A percentile compares a stretch with the other conserved stretches of the same genome.
Conservation (phyloP, 108 stramenopile species). For the Cyclotella atomus region DNA sequence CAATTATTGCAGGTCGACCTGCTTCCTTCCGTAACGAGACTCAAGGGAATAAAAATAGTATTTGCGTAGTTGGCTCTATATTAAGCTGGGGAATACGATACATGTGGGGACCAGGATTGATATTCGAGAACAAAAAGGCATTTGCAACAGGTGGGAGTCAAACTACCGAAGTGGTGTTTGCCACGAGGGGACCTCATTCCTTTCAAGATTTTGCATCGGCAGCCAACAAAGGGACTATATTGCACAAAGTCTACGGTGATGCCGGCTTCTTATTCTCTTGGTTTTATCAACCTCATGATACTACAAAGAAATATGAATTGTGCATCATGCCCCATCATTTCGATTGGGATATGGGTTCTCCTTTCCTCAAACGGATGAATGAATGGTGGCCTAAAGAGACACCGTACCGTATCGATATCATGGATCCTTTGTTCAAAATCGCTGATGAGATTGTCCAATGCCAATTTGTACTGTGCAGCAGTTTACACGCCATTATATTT, state of each 20-base stretch:
- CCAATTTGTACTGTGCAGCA: neutral
- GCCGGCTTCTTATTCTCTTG: neutral
- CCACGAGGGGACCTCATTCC: neutral
- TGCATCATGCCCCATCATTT: constrained; percentile 8
- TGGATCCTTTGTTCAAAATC: constrained; percentile 10
- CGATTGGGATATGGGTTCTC: neutral
- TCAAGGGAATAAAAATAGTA: neutral
- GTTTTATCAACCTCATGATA: constrained; percentile 11
- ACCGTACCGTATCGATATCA: constrained; percentile 1
- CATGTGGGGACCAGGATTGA: constrained; percentile 7
- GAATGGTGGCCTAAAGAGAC: neutral
- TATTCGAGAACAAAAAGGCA: neutral
- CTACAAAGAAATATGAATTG: neutral
- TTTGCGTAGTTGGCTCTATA: neutral
- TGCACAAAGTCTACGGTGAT: constrained; percentile 5
- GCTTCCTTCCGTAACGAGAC: neutral
- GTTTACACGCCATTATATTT: constrained; percentile 6
- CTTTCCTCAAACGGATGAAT: neutral
- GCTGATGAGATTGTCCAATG: constrained; percentile 13
- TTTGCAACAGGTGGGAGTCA: neutral
- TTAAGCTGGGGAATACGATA: constrained; percentile 7
- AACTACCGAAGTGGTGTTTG: constrained; percentile 5
- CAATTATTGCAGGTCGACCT: neutral
- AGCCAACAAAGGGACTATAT: neutral
- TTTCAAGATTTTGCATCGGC: neutral